phyloP scores from a whole-genome alignment of 176 grass and related monocot genomes.

The Cenchrus purpureus region DNA sequence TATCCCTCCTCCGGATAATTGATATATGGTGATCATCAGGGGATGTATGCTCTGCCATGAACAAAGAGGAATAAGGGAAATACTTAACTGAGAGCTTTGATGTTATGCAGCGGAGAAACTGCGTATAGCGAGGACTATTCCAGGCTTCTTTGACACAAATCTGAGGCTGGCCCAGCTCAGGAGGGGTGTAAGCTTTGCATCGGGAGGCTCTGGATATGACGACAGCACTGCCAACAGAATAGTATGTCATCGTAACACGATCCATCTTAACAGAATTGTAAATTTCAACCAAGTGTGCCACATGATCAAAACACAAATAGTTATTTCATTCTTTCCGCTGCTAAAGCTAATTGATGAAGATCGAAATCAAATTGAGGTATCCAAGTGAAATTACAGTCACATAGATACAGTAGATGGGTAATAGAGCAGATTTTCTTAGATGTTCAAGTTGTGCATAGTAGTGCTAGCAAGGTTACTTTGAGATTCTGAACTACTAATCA shows the following conservation, averaged over 20 bases:
- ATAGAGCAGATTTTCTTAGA: background rate
- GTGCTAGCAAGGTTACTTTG: background rate
- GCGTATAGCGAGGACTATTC: conserved; percentile 51
- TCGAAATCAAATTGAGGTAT: background rate
- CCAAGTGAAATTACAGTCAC: background rate
- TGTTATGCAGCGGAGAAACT: conserved; percentile 54
- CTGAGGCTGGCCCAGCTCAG: conserved; percentile 48
- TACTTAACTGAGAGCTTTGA: conserved; percentile 13
- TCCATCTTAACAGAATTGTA: background rate
- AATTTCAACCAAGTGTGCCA: background rate
- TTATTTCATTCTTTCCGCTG: background rate
- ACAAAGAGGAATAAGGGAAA: background rate
- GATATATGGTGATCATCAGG: background rate
- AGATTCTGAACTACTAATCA: conserved; percentile 3
- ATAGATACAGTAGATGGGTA: background rate
- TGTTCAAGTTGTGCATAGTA: background rate
- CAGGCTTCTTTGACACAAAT: conserved; percentile 59
- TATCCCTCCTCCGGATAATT: background rate
- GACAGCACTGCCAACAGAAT: conserved; percentile 59
- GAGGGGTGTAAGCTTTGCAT: conserved; percentile 73
- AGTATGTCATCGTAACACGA: conserved; percentile 39
- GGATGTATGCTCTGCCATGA: background rate
- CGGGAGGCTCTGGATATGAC: conserved; percentile 69
- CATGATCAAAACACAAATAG: background rate
- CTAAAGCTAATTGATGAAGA: background rate